Percentiles rank a stretch among this genome's conserved stretches.
phyloP scores from a whole-genome alignment of 2,329 filamentous ascomycete genomes.

The Tolypocladium cylindrosporum region DNA sequence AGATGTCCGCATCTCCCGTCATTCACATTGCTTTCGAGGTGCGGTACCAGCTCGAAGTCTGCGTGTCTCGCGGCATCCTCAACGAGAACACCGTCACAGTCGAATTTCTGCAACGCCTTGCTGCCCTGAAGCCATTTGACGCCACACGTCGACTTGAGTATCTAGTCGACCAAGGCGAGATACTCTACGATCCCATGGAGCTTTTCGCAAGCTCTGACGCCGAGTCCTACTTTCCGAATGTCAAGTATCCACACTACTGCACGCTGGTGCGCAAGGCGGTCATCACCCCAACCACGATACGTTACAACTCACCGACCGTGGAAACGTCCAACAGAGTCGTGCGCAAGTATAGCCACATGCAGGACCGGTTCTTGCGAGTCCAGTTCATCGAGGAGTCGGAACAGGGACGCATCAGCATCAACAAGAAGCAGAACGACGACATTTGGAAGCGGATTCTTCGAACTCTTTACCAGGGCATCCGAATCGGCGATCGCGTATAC shows the following conservation, averaged over 20 bases:
- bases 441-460: slow-evolving; percentile 66
- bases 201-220: slow-evolving; percentile 53
- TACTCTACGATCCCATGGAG: slow-evolving; percentile 58
- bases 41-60: slow-evolving; percentile 87
- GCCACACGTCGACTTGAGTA: slow-evolving; percentile 66
- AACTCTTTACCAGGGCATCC: slow-evolving; percentile 67
- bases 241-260: slow-evolving; percentile 60
- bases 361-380: slow-evolving; percentile 78
- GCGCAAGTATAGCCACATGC: slow-evolving; percentile 55
- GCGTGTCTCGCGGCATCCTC: slow-evolving; percentile 69
- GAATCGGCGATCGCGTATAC: slow-evolving; percentile 71
- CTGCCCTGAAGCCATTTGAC: slow-evolving; percentile 27
- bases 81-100: slow-evolving; percentile 63
- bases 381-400: slow-evolving; percentile 77
- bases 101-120: slow-evolving; percentile 58
- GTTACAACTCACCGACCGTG: slow-evolving; percentile 65
- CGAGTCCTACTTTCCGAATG: slow-evolving; percentile 32
- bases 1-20: slow-evolving; percentile 6
- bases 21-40: slow-evolving; percentile 55
- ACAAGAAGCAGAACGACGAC: slow-evolving; percentile 50
- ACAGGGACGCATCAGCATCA: slow-evolving; percentile 44
- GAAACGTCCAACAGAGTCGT: slow-evolving; percentile 86
- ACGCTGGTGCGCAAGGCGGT: slow-evolving; percentile 64
- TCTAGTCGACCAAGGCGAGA: slow-evolving; percentile 52
- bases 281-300: slow-evolving; percentile 76